A percentile compares a stretch with the other conserved stretches of the same genome.
These are phyloP conservation scores for Spirogloea muscicola DNA, from an alignment of 139 green algal genomes.

Conservation along the genomic window DNA sequence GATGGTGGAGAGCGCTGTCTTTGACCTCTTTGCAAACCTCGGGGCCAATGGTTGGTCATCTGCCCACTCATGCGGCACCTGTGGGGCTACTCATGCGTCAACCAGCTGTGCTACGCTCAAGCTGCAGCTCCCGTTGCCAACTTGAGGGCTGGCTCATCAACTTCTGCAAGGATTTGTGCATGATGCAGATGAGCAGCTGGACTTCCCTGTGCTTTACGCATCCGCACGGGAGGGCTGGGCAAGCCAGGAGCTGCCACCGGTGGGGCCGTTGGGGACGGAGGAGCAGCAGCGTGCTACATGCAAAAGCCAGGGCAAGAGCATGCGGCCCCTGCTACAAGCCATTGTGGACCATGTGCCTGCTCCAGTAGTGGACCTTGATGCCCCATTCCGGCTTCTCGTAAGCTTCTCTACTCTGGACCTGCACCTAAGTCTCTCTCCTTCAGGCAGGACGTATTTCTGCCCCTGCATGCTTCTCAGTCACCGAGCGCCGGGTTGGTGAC, in stretches of 20 bases:
- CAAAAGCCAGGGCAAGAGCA: constrained; percentile 28
- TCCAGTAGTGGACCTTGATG: constrained; percentile 42
- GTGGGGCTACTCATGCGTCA: background rate
- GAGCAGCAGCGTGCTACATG: background rate
- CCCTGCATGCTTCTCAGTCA: background rate
- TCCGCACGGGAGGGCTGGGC: constrained; percentile 61
- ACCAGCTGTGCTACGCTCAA: background rate
- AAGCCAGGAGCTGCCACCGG: constrained; percentile 1
- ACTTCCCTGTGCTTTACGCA: constrained; percentile 81
- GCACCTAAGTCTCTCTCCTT: constrained; percentile 54
- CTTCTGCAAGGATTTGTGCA: background rate
- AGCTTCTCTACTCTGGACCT: constrained; percentile 70
- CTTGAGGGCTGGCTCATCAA: background rate
- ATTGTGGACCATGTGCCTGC: constrained; percentile 67
- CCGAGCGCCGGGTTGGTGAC: background rate
- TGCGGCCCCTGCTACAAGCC: constrained; percentile 75
- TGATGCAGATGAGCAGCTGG: constrained; percentile 75
- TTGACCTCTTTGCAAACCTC: constrained; percentile 80
- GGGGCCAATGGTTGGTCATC: constrained; percentile 56
- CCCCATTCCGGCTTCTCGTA: constrained; percentile 72
- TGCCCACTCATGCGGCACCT: background rate
- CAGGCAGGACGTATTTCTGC: background rate
- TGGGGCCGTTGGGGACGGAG: background rate
- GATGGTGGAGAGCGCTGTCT: constrained; percentile 64
- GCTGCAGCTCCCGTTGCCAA: background rate